phyloP scores from a whole-genome alignment of 306 rosid genomes.

The Cicer cuneatum region DNA sequence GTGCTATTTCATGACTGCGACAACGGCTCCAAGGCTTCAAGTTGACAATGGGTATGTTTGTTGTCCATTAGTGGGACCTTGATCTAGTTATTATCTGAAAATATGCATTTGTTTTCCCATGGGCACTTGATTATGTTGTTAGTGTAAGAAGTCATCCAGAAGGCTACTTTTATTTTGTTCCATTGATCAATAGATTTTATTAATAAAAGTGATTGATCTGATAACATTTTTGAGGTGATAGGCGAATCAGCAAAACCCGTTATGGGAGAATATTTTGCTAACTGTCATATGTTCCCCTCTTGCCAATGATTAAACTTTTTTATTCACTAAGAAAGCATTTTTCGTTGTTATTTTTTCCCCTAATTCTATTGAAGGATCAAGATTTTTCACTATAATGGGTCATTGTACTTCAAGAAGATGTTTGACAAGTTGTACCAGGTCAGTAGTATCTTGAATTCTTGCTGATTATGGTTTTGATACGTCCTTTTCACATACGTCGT shows the following conservation, averaged over 20 bases:
- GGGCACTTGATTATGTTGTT: constrained; percentile 20
- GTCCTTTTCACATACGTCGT: constrained; percentile 13
- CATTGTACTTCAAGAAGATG: constrained; percentile 84
- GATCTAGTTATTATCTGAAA: constrained; percentile 28
- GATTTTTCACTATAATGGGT: constrained; percentile 82
- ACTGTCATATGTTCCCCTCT: constrained; percentile 35
- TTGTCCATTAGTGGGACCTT: constrained; percentile 27
- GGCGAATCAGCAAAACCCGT: constrained; percentile 16
- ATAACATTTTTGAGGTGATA: constrained; percentile 18
- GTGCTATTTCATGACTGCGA: constrained; percentile 92
- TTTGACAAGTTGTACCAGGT: constrained; percentile 95
- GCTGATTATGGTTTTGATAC: constrained; percentile 5
- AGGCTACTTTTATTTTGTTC: constrained; percentile 30
- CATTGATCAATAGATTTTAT: constrained; percentile 32
- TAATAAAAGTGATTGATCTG: constrained; percentile 17
- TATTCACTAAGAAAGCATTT: constrained; percentile 13
- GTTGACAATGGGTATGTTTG: constrained; percentile 87
- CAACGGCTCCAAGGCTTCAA: constrained; percentile 98
- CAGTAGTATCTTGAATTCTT: constrained; percentile 45
- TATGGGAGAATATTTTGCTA: constrained; percentile 31
- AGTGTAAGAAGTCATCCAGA: constrained; percentile 30
- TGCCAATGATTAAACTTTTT: neutral
- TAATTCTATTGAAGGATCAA: constrained; percentile 64
- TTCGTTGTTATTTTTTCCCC: neutral
- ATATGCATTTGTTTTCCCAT: constrained; percentile 7